A percentile compares a stretch with the other conserved stretches of the same genome.
phyloP scores from a whole-genome alignment of 768 basidiomycete species.

The Dentipellis fragilis region DNA sequence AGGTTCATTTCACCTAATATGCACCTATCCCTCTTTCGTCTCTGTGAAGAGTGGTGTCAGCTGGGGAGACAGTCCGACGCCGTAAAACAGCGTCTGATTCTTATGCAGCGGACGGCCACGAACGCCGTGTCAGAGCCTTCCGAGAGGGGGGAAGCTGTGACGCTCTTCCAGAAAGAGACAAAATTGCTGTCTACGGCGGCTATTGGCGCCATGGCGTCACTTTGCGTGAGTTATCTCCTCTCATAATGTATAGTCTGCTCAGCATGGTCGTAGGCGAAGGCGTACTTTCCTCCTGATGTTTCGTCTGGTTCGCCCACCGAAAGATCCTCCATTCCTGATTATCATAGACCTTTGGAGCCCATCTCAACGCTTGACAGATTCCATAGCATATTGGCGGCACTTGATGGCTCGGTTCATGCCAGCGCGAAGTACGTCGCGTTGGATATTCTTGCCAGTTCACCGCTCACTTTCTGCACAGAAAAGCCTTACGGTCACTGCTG shows the following conservation, averaged over 20 bases:
- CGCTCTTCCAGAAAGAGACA: conserved; percentile 42
- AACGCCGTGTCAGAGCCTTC: conserved; percentile 46
- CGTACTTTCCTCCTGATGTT: conserved; percentile 57
- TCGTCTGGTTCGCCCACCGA: conserved; percentile 58
- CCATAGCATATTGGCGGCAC: conserved; percentile 57
- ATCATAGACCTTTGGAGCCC: conserved; percentile 43
- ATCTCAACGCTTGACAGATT: conserved; percentile 51
- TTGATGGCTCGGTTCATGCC: conserved; percentile 36
- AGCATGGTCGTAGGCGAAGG: conserved; percentile 48
- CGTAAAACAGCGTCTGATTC: conserved; percentile 56
- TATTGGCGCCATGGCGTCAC: conserved; percentile 76
- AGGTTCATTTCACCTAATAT: conserved; percentile 66
- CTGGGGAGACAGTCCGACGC: conserved; percentile 65
- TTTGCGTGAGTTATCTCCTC: conserved; percentile 55
- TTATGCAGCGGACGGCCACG: conserved; percentile 61
- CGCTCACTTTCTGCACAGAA: conserved; percentile 34
- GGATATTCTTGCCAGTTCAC: background rate
- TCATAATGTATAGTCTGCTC: conserved; percentile 2
- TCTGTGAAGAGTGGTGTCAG: conserved; percentile 93
- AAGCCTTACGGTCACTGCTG: conserved; percentile 64
- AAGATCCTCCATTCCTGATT: conserved; percentile 33
- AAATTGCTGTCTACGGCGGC: conserved; percentile 69
- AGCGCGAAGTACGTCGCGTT: conserved; percentile 52
- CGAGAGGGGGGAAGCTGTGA: conserved; percentile 30
- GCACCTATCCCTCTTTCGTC: conserved; percentile 69